Evolutionary conservation across 2,329 filamentous ascomycete species (phyloP), one percentile per base, ranked within the genome.

Genomic region (Talaromyces marneffei): DNA sequence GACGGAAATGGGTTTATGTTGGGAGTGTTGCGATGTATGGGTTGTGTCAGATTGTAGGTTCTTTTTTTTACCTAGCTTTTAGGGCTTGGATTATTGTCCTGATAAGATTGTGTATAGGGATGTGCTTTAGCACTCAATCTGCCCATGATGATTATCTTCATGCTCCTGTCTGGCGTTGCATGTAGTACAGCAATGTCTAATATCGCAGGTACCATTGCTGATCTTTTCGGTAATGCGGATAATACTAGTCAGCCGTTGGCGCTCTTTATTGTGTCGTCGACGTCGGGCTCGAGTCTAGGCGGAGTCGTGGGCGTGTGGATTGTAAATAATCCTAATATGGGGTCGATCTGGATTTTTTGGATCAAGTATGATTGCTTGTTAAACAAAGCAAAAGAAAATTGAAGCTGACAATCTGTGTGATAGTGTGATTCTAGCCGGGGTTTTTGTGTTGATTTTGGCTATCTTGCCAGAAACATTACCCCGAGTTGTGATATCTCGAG

Each of bases 1-100:
- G 77, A 25, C 71, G 76, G 6, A 79, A 78, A 71, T 78, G 76
- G 76, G 71, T 78, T 40, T 78, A 79, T 59, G 77, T 78, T 20
- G 71, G 59, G 4, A 73, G 72, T 18, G 73, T 74, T 58, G 65
- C 66, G 23, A 23, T 71, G 42, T 76, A 74, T 62, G 72, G 72
- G 46, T 62, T 75, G 27, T 59, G 35, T 46, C 64, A 75, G 54
- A 74, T 75, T 62, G 71, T 75, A 56, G 8, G 31, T 55, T n/a
- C 10, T 6, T 14, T 10, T 40, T 3, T 18, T 2, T 20, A 37
- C n/a, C 35, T 1, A 37, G 35, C 35, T 20, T n/a, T 4, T 20
- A 42, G 39, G 16, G 39, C 9, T 42, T 20, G 39, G 8, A 42
- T 20, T 10, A 20, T 8, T 20, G 42, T 25, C 8, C 20, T 58